phyloP scores from a whole-genome alignment of 768 basidiomycete species.

The Russula lepida region DNA sequence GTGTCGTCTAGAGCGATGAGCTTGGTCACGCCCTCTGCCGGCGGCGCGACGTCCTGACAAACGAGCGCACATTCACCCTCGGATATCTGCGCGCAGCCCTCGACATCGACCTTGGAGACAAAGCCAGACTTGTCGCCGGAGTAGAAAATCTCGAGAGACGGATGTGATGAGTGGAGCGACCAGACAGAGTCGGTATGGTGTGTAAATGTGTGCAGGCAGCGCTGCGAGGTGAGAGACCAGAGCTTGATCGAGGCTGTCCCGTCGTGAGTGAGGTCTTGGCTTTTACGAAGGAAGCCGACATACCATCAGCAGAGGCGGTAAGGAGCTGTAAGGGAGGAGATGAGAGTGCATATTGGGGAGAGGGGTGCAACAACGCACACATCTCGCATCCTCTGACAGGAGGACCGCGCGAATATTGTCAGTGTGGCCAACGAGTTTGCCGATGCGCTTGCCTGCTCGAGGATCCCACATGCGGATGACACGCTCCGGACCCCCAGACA shows the following conservation, averaged over 20 bases:
- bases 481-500: conserved; percentile 85
- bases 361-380: conserved; percentile 44
- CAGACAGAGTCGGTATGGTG: conserved; percentile 94
- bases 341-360: conserved; percentile 7
- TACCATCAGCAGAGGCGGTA: conserved; percentile 74
- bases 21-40: conserved; percentile 68
- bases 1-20: conserved; percentile 78
- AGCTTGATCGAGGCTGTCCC: conserved; percentile 70
- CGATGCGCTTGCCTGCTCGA: conserved; percentile 66
- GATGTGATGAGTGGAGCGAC: conserved; percentile 84
- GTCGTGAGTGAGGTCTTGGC: conserved; percentile 14
- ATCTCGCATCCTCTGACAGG: conserved; percentile 84
- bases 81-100: conserved; percentile 67
- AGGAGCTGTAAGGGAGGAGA: conserved; percentile 42
- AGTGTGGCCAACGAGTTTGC: conserved; percentile 91
- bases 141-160: conserved; percentile 82
- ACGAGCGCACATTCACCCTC: conserved; percentile 87
- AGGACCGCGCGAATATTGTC: conserved; percentile 92
- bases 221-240: conserved; percentile 86
- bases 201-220: conserved; percentile 92
- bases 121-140: conserved; percentile 90
- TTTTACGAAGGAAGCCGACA: conserved; percentile 7
- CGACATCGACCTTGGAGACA: conserved; percentile 87
- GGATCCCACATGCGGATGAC: conserved; percentile 94
- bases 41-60: conserved; percentile 45